Evolutionary conservation across 805 yeast genomes (phyloP).

Genomic region (Isabelozyma heimii): DNA sequence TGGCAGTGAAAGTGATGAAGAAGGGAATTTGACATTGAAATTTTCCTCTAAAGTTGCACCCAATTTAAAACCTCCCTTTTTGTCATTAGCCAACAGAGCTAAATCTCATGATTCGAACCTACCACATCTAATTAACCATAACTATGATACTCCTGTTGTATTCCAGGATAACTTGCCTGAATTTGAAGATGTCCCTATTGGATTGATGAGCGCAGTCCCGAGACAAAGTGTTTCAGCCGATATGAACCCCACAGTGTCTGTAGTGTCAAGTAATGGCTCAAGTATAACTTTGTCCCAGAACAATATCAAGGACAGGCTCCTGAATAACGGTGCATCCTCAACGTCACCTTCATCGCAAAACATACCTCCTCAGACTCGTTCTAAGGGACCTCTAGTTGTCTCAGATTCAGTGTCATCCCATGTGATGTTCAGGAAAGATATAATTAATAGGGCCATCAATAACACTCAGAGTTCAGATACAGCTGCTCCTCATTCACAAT

Average conservation of each 20-base stretch:
- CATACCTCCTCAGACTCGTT: not conserved
- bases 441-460: not conserved
- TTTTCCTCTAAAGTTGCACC: slow-evolving; percentile 41
- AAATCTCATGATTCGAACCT: slow-evolving; percentile 43
- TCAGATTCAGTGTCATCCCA: too few species aligned
- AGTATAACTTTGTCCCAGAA: slow-evolving; percentile 26
- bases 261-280: slow-evolving; percentile 8
- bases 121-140: slow-evolving; percentile 19
- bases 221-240: slow-evolving; percentile 19
- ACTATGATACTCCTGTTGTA: slow-evolving; percentile 26
- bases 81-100: slow-evolving; percentile 32
- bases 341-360: not conserved
- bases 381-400: not conserved
- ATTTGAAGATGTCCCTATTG: slow-evolving; percentile 42
- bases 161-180: slow-evolving; percentile 30
- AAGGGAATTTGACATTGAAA: slow-evolving; percentile 43
- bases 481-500: not conserved
- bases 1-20: slow-evolving; percentile 28
- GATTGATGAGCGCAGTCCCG: slow-evolving; percentile 30
- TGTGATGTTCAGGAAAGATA: slow-evolving; percentile 1
- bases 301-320: slow-evolving; percentile 14
- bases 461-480: not conserved
- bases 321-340: not conserved
- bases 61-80: slow-evolving; percentile 29
- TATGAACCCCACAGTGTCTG: slow-evolving; percentile 11